Percentiles rank a stretch among this genome's conserved stretches.
Conservation (phyloP, 306 rosid species). For the barrel medic (Medicago truncatula) region DNA sequence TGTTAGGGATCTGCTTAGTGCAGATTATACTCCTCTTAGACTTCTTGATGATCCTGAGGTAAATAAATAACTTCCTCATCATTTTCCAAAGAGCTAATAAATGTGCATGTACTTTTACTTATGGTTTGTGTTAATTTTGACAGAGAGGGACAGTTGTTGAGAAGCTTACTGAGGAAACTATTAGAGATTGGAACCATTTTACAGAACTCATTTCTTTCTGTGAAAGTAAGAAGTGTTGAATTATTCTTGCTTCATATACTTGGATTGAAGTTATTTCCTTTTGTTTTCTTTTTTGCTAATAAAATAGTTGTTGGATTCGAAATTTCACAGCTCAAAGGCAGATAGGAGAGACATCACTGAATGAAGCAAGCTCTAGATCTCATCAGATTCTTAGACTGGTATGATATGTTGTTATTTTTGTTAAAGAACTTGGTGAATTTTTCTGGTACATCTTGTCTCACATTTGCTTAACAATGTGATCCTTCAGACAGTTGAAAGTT, state of each 20-base stretch:
- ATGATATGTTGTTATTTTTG: constrained; percentile 38
- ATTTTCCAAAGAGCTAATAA: constrained; percentile 29
- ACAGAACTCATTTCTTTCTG: constrained; percentile 79
- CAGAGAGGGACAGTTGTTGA: constrained; percentile 97
- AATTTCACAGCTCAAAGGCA: constrained; percentile 87
- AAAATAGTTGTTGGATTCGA: constrained; percentile 24
- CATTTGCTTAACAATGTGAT: constrained; percentile 38
- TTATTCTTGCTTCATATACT: constrained; percentile 1
- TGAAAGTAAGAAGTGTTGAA: constrained; percentile 66
- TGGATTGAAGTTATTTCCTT: constrained; percentile 14
- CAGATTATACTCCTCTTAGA: constrained; percentile 82
- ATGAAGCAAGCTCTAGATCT: constrained; percentile 99
- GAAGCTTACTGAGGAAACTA: constrained; percentile 84
- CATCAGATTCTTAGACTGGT: constrained; percentile 99
- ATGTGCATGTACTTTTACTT: constrained; percentile 16
- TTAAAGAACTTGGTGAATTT: constrained; percentile 14
- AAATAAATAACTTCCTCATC: constrained; percentile 37
- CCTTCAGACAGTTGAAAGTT: constrained; percentile 91
- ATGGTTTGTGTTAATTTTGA: constrained; percentile 47
- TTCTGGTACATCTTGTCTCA: constrained; percentile 27
- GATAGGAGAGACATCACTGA: constrained; percentile 94
- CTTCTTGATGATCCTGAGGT: constrained; percentile 99
- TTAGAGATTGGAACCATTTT: constrained; percentile 86
- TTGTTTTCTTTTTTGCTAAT: constrained; percentile 9
- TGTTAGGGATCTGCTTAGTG: constrained; percentile 91